These are phyloP conservation scores for Teratosphaeria gauchensis DNA, from an alignment of 2,329 filamentous ascomycete species.

Conservation along the genomic window DNA sequence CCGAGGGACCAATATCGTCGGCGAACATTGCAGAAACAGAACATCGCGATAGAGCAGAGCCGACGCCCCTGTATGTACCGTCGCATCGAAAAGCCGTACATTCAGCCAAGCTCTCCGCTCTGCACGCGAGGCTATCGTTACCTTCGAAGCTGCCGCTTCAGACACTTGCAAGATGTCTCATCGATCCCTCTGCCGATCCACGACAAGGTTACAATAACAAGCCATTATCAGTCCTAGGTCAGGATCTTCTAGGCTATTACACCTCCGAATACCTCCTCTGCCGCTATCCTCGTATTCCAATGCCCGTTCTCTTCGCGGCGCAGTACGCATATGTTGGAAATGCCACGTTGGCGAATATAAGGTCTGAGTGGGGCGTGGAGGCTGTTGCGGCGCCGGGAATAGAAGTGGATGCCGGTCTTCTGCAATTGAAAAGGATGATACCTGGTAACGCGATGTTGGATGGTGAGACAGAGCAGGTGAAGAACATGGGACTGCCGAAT, in stretches of 20 bases:
- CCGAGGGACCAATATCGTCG: slow-evolving; percentile 7
- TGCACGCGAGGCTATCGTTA: slow-evolving; percentile 80
- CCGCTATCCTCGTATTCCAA: slow-evolving; percentile 82
- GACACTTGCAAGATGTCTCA: slow-evolving; percentile 74
- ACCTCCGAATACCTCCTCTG: slow-evolving; percentile 79
- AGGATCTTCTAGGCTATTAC: slow-evolving; percentile 78
- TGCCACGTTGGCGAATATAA: slow-evolving; percentile 62
- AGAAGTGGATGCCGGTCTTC: slow-evolving; percentile 82
- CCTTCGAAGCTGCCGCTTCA: slow-evolving; percentile 72
- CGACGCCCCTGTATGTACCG: slow-evolving; percentile 19
- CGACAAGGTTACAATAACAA: slow-evolving; percentile 80
- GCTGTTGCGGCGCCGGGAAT: slow-evolving; percentile 73
- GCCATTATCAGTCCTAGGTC: slow-evolving; percentile 70
- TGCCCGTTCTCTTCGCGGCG: slow-evolving; percentile 75
- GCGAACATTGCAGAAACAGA: not conserved
- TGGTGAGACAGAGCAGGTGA: slow-evolving; percentile 17
- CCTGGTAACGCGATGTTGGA: slow-evolving; percentile 32
- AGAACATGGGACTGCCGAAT: slow-evolving; percentile 19
- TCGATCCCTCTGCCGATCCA: slow-evolving; percentile 75
- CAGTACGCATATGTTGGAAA: slow-evolving; percentile 76
- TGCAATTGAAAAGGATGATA: slow-evolving; percentile 60
- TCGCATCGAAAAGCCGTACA: slow-evolving; percentile 39
- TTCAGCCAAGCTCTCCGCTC: slow-evolving; percentile 83
- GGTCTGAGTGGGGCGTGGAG: slow-evolving; percentile 86
- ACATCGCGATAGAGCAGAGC: not conserved